These are phyloP conservation scores for Solanum microdontum DNA, from an alignment of 257 asterid species.

Conservation along the genomic window DNA sequence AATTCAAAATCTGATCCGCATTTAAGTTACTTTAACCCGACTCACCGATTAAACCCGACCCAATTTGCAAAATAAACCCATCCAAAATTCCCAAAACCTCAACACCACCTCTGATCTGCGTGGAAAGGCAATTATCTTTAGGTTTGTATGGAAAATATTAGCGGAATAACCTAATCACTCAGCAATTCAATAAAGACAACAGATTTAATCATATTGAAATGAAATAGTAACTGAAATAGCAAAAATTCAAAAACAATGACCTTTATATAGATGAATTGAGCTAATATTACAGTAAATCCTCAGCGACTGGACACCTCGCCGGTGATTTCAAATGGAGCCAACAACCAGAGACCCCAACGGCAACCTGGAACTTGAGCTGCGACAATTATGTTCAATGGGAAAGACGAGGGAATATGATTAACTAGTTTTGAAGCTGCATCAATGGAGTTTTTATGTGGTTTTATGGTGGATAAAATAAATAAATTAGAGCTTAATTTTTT, in stretches of 20 bases:
- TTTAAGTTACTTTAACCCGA: neutral
- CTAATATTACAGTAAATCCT: neutral
- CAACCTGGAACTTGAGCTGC: neutral
- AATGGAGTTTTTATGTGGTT: neutral
- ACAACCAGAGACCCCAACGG: neutral
- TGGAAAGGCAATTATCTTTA: neutral
- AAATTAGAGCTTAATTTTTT: too few species aligned
- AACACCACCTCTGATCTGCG: neutral
- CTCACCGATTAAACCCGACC: neutral
- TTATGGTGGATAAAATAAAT: too few species aligned
- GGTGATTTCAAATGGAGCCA: neutral
- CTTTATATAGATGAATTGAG: neutral
- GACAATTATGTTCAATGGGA: neutral
- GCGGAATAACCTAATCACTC: neutral
- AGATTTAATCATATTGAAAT: neutral
- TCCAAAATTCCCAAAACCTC: neutral
- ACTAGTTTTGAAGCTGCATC: neutral
- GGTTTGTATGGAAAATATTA: neutral
- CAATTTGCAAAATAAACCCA: neutral
- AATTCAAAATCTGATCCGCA: neutral
- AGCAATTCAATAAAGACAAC: neutral
- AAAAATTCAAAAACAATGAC: neutral
- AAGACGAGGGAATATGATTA: neutral
- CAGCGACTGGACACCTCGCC: neutral
- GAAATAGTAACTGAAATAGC: neutral